Conservation (phyloP, 2,329 filamentous ascomycete species). For the Aspergillus hortae region DNA sequence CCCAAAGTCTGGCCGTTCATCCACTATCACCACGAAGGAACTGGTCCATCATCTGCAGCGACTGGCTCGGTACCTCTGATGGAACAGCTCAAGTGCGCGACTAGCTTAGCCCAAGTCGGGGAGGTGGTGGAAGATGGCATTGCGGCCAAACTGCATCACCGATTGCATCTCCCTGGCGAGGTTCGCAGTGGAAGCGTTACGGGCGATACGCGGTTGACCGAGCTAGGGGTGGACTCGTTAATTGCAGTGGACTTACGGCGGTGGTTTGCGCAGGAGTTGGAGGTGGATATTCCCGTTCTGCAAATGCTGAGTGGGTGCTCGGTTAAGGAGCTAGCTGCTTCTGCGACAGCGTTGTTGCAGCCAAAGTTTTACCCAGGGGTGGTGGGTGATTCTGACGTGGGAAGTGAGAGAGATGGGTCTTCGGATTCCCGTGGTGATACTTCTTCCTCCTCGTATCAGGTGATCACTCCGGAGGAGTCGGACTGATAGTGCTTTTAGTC, state of each 20-base stretch:
- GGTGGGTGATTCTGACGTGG: too few relatives aligned
- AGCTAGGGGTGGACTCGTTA: constrained; percentile 38
- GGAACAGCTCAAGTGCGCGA: constrained; percentile 1
- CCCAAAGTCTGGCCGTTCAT: constrained; percentile 4
- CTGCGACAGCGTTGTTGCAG: constrained; percentile 3
- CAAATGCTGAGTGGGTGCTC: constrained; percentile 41
- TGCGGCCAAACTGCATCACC: not conserved
- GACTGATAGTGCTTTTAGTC: too few relatives aligned
- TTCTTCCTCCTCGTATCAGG: too few relatives aligned
- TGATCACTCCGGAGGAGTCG: too few relatives aligned
- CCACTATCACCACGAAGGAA: not conserved
- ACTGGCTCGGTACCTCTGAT: not conserved
- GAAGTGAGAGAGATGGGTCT: too few relatives aligned
- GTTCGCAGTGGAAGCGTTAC: not conserved
- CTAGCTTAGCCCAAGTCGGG: not conserved
- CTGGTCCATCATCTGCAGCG: not conserved
- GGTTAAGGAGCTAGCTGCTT: constrained; percentile 19
- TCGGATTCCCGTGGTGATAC: too few relatives aligned
- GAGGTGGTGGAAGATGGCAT: constrained; percentile 1
- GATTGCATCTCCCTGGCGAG: not conserved
- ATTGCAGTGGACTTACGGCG: constrained; percentile 40
- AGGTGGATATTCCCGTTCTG: constrained; percentile 46
- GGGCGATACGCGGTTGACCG: constrained; percentile 12
- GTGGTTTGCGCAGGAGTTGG: constrained; percentile 49
- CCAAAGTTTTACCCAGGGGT: too few relatives aligned